A percentile compares a stretch with the other conserved stretches of the same genome.
Conservation (phyloP, 352 stramenopile genomes). For the Globisporangium heterothallicum region DNA sequence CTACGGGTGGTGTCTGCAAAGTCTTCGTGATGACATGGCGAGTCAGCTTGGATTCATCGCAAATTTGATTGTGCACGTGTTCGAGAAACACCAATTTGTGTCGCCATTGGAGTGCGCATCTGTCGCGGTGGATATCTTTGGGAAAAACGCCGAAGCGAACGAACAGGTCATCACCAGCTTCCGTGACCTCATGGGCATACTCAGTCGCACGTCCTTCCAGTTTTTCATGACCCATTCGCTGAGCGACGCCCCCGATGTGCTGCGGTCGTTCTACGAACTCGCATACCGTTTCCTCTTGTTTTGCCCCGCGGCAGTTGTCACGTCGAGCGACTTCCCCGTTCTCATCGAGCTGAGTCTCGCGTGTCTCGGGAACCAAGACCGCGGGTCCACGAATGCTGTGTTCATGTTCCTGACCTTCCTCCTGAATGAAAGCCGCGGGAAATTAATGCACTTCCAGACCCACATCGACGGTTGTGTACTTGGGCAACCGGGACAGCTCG, state of each 20-base stretch:
- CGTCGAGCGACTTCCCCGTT: slow-evolving; percentile 45
- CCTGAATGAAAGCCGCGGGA: slow-evolving; percentile 46
- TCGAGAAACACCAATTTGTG: slow-evolving; percentile 45
- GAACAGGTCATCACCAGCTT: slow-evolving; percentile 46
- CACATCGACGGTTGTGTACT: slow-evolving; percentile 46
- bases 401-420: slow-evolving; percentile 62
- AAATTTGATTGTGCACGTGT: slow-evolving; percentile 54
- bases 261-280: slow-evolving; percentile 64
- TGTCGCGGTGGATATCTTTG: slow-evolving; percentile 66
- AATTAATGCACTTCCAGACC: slow-evolving; percentile 31
- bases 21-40: slow-evolving; percentile 49
- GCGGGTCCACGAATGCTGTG: slow-evolving; percentile 57
- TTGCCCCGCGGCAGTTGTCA: slow-evolving; percentile 57
- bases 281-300: slow-evolving; percentile 68
- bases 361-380: slow-evolving; percentile 62
- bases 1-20: slow-evolving; percentile 71
- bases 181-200: slow-evolving; percentile 41
- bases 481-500: slow-evolving; percentile 20
- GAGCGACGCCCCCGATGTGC: slow-evolving; percentile 50
- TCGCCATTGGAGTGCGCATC: slow-evolving; percentile 61
- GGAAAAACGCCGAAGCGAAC: slow-evolving; percentile 28
- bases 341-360: slow-evolving; percentile 54
- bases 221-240: slow-evolving; percentile 58
- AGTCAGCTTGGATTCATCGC: slow-evolving; percentile 42
- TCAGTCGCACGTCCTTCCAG: slow-evolving; percentile 59